phyloP scores from a whole-genome alignment of 257 asterid genomes.

The Scutellaria minor region DNA sequence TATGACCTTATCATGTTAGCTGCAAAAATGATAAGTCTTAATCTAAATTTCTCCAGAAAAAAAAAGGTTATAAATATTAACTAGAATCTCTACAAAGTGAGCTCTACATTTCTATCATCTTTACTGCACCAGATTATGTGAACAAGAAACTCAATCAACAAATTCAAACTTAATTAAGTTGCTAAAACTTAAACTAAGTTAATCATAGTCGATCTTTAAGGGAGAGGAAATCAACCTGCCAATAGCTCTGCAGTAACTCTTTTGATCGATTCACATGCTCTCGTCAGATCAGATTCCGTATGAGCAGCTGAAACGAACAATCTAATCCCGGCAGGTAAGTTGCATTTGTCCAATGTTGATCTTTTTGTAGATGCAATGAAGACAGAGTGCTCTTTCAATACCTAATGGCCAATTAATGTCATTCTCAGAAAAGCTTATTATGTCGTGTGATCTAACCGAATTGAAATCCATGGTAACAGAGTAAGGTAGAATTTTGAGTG shows the following conservation, averaged over 20 bases:
- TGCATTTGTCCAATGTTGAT: conserved; percentile 72
- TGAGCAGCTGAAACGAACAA: conserved; percentile 72
- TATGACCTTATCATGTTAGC: background rate
- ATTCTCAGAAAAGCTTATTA: background rate
- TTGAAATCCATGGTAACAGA: background rate
- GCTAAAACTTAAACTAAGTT: background rate
- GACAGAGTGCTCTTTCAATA: conserved; percentile 62
- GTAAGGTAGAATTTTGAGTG: background rate
- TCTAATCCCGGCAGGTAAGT: conserved; percentile 64
- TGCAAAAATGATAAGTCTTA: conserved; percentile 1
- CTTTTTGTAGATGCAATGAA: conserved; percentile 64
- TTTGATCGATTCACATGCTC: conserved; percentile 62
- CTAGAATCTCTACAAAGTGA: background rate
- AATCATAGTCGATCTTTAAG: background rate
- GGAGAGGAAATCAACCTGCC: conserved; percentile 37
- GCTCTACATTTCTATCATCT: background rate
- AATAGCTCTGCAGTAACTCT: conserved; percentile 47
- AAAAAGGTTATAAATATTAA: background rate
- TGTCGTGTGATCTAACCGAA: background rate
- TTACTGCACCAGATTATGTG: background rate
- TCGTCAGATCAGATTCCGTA: conserved; percentile 62
- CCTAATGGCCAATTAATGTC: conserved; percentile 43
- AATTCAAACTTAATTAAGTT: background rate
- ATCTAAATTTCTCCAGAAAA: background rate
- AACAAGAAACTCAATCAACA: background rate